Percentiles rank a stretch among this genome's conserved stretches.
These are phyloP conservation scores for Phytopythium delawarense DNA, from an alignment of 352 stramenopile species.

Conservation along the genomic window DNA sequence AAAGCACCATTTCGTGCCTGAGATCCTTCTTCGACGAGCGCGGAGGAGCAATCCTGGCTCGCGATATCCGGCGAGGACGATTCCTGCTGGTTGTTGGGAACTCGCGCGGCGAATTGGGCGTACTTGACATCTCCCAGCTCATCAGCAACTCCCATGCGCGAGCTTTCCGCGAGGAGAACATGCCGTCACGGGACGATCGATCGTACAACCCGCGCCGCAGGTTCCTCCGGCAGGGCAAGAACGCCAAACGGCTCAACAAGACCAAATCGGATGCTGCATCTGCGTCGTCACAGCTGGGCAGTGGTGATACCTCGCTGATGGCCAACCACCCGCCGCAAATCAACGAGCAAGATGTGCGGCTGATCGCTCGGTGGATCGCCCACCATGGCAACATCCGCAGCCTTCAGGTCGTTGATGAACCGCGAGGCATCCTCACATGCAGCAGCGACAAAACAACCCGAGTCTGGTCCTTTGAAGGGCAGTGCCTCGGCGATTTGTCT, in stretches of 20 bases:
- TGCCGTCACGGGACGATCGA: constrained; percentile 45
- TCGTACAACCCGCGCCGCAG: constrained; percentile 71
- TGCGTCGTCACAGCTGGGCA: background rate
- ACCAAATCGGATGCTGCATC: constrained; percentile 16
- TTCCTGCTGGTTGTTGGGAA: constrained; percentile 42
- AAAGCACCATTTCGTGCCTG: constrained; percentile 33
- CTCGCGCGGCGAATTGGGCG: constrained; percentile 39
- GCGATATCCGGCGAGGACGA: constrained; percentile 36
- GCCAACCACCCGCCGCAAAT: constrained; percentile 13
- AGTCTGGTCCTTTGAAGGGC: constrained; percentile 55
- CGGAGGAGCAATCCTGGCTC: constrained; percentile 43
- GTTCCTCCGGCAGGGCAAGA: constrained; percentile 65
- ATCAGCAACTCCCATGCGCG: constrained; percentile 35
- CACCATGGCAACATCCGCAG: constrained; percentile 46
- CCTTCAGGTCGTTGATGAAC: constrained; percentile 55
- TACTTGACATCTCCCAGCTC: constrained; percentile 50
- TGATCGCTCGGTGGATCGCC: constrained; percentile 46
- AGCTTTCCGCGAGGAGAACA: constrained; percentile 50
- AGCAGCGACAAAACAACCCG: constrained; percentile 55
- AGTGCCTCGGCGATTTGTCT: constrained; percentile 32
- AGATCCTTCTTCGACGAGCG: constrained; percentile 62
- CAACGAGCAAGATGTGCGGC: constrained; percentile 27
- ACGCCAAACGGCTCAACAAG: constrained; percentile 43
- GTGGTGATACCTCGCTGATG: background rate
- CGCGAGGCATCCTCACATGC: constrained; percentile 53